These are phyloP conservation scores for Colletotrichum eleusines DNA, from an alignment of 2,329 filamentous ascomycete genomes.

Conservation along the genomic window DNA sequence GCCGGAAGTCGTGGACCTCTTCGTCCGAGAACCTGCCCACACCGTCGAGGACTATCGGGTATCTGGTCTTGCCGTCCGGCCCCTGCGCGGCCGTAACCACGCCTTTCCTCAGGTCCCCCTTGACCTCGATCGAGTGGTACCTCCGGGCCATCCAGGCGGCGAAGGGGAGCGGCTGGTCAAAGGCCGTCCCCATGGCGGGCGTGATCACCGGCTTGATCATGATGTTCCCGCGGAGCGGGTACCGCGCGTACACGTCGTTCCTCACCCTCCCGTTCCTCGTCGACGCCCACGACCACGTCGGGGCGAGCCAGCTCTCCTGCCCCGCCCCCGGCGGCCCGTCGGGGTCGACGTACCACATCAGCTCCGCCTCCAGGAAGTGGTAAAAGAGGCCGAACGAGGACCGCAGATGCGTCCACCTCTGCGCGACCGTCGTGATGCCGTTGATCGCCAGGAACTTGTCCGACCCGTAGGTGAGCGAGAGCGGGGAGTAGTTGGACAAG, in stretches of 20 bases:
- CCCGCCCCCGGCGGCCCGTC: neutral
- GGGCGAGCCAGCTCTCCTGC: neutral
- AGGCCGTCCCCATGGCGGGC: neutral
- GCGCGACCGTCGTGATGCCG: neutral
- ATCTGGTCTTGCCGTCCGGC: neutral
- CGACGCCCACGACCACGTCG: neutral
- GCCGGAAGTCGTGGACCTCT: slow-evolving; percentile 11
- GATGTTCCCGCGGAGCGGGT: neutral
- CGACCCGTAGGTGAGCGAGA: neutral
- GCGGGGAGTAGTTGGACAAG: neutral
- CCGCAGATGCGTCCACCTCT: slow-evolving; percentile 11
- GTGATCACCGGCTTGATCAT: neutral
- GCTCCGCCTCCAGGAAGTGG: neutral
- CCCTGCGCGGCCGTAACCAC: neutral
- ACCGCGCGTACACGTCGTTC: neutral
- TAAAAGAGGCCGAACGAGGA: slow-evolving; percentile 13
- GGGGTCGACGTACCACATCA: neutral
- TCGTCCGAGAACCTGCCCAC: slow-evolving; percentile 10
- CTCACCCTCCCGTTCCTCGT: neutral
- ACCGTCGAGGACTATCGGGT: neutral
- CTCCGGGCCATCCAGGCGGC: neutral
- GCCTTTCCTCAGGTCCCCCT: slow-evolving; percentile 12
- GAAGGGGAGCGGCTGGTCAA: neutral
- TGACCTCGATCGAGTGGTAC: neutral
- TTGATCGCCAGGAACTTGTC: slow-evolving; percentile 24